phyloP scores from a whole-genome alignment of 1,284 basidiomycete species.

The Athelia psychrophila region DNA sequence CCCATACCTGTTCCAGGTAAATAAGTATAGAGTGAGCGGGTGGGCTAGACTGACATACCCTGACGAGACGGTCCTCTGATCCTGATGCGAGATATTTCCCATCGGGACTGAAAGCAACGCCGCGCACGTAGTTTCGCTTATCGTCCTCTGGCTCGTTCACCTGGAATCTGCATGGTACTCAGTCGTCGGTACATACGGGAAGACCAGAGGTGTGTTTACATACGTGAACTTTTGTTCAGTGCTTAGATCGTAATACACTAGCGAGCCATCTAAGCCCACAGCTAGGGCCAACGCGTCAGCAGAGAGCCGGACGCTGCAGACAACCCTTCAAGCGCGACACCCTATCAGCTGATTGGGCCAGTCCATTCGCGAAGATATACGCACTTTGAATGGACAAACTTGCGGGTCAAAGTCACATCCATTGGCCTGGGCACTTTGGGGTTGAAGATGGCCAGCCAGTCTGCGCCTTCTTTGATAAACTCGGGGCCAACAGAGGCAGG shows the following conservation, averaged over 20 bases:
- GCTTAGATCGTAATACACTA: conserved; percentile 26
- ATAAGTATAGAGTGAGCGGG: not conserved
- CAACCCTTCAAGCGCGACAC: conserved; percentile 16
- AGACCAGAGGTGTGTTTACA: conserved; percentile 5
- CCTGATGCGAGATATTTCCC: conserved; percentile 25
- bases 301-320: conserved; percentile 30
- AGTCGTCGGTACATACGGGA: not conserved
- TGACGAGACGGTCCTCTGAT: conserved; percentile 27
- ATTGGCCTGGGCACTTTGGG: conserved; percentile 30
- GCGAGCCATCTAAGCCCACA: conserved; percentile 28
- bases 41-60: conserved; percentile 16
- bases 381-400: conserved; percentile 25
- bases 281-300: conserved; percentile 26
- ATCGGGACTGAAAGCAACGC: conserved; percentile 28
- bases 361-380: conserved; percentile 8
- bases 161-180: not conserved
- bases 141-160: conserved; percentile 10
- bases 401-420: conserved; percentile 27
- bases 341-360: too few relatives aligned
- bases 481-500: conserved; percentile 26
- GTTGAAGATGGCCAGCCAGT: conserved; percentile 35
- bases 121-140: conserved; percentile 26
- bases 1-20: conserved; percentile 20
- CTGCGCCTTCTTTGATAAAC: conserved; percentile 32
- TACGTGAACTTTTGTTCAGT: conserved; percentile 25